A percentile compares a stretch with the other conserved stretches of the same genome.
phyloP scores from a whole-genome alignment of 805 yeast genomes.

The Millerago galiae region DNA sequence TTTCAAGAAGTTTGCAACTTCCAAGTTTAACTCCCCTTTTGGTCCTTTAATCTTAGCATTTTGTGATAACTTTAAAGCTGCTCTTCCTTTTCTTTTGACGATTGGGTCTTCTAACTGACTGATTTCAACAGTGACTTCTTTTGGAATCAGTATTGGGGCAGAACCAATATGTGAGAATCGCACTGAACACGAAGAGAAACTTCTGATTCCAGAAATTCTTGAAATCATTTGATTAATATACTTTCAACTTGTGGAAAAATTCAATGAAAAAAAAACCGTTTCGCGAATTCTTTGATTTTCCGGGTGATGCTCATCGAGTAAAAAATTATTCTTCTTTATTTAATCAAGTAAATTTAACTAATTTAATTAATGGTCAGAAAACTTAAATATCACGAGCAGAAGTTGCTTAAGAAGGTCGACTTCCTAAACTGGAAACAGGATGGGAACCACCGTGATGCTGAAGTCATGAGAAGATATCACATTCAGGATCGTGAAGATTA shows the following conservation, averaged over 20 bases:
- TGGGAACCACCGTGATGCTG: conserved; percentile 91
- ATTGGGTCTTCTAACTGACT: conserved; percentile 49
- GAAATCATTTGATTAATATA: no score
- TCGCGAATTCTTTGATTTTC: neutral
- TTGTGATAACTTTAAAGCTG: conserved; percentile 50
- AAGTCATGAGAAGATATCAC: conserved; percentile 92
- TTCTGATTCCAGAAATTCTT: conserved; percentile 14
- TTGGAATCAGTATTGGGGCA: conserved; percentile 62
- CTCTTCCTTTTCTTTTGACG: conserved; percentile 60
- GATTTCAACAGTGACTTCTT: conserved; percentile 47
- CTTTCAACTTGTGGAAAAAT: neutral
- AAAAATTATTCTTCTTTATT: neutral
- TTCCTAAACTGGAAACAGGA: conserved; percentile 98
- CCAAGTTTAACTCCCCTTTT: conserved; percentile 56
- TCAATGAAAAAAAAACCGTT: no score
- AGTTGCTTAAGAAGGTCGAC: conserved; percentile 90
- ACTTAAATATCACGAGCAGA: conserved; percentile 92
- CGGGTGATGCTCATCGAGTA: conserved; percentile 7
- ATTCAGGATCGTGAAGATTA: conserved; percentile 94
- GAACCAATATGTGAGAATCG: conserved; percentile 69
- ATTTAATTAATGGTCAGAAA: conserved; percentile 65
- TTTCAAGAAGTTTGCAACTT: conserved; percentile 66
- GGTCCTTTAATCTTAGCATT: conserved; percentile 68
- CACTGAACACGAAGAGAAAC: conserved; percentile 27
- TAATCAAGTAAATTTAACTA: neutral